Evolutionary conservation across 805 yeast species (phyloP), one percentile per base, ranked within the genome.

Genomic region (Ogataea nonfermentans): DNA sequence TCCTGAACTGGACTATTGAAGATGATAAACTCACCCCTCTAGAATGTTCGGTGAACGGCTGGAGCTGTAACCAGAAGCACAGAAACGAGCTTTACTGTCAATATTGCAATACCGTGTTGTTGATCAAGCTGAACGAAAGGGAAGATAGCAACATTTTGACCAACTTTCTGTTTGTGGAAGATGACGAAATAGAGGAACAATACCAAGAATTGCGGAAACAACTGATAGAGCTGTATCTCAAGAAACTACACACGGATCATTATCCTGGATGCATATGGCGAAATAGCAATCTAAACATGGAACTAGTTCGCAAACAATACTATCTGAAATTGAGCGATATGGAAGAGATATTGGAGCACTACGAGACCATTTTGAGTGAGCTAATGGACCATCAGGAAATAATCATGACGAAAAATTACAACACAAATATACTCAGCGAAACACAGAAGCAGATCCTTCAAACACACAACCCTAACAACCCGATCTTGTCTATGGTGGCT

Each of bases 31-130:
- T 78, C 19, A 71, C 63, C 5, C 80, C 79, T 37, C 57, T 78
- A 24, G 63, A 54, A 22, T 72, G 79, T 49, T 68, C 79, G 1
- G 49, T 71, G 15, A 63, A 70, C 37, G 84, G 84, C 2, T 78
- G 83, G 83, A 57, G 53, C 35, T 71, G 76, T 44, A 68, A 67
- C 11, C 49, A 58, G 9, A 43, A 39, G 3, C 42, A 57, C 20
- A 61, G 53, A 31, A 65, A 68, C 39, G 62, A 57, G 32, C 39
- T 68, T 3, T 49, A 47, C 29, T 68, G 73, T 43, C 44, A 46
- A 2, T 55, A 55, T 7, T 67, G 73, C 42, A 56, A 57, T 32
- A 57, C 65, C 2, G 37, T 51, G 8, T 42, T 68, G 9, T 26
- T 56, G 8, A 51, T 66, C 5, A 50, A 52, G 22, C 38, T 64